These are phyloP conservation scores for Metschnikowia reukaufii DNA, from an alignment of 805 yeast species.

Conservation along the genomic window DNA sequence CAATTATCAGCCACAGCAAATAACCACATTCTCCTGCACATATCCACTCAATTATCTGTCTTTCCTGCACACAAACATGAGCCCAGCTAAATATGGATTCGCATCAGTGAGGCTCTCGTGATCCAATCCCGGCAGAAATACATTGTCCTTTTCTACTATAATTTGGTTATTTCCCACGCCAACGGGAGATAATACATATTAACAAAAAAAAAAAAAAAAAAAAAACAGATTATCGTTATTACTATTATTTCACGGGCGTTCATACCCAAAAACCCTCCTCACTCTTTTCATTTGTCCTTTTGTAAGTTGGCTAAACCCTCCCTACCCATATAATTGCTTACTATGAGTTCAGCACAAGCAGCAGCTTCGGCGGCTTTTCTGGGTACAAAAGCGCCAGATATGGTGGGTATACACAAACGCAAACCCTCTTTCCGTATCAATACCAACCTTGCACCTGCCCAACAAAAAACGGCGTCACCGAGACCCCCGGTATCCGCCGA, in stretches of 20 bases:
- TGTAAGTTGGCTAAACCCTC: background rate
- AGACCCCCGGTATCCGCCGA: background rate
- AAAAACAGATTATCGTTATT: background rate
- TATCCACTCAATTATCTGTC: background rate
- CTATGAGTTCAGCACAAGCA: slow-evolving; percentile 35
- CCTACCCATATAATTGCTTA: background rate
- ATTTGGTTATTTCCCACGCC: too few species aligned
- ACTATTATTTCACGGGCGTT: too few species aligned
- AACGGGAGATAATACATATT: too few species aligned
- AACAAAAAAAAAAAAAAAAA: background rate
- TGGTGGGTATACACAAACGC: background rate
- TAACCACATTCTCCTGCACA: background rate
- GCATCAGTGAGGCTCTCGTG: background rate
- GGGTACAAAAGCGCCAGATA: slow-evolving; percentile 15
- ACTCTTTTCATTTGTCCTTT: background rate
- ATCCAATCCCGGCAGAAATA: too few species aligned
- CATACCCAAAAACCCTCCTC: background rate
- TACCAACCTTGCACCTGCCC: background rate
- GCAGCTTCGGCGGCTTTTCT: slow-evolving; percentile 48
- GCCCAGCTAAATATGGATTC: background rate
- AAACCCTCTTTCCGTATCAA: slow-evolving; percentile 11
- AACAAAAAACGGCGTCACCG: slow-evolving; percentile 1
- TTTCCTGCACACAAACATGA: background rate
- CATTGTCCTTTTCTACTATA: too few species aligned
- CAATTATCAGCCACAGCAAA: background rate